Percentiles rank a stretch among this genome's conserved stretches.
These are phyloP conservation scores for Brassica napus DNA, from an alignment of 345 rosid species.

Conservation along the genomic window DNA sequence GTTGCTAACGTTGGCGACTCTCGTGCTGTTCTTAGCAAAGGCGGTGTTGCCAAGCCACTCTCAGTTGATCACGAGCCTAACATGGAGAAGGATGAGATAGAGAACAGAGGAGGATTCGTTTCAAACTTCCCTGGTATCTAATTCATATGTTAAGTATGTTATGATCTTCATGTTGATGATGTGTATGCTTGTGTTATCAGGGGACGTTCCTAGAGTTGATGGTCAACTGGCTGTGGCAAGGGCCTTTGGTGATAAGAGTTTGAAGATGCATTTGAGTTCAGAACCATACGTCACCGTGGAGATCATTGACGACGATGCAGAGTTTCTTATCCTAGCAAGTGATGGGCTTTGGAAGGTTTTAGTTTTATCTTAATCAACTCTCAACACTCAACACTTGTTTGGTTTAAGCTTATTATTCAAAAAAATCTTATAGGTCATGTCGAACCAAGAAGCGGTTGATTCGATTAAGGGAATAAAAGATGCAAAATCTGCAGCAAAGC, in stretches of 20 bases:
- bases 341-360: slow-evolving; percentile 94
- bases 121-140: slow-evolving; percentile 79
- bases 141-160: not conserved
- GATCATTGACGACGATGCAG: slow-evolving; percentile 57
- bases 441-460: slow-evolving; percentile 84
- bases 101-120: slow-evolving; percentile 86
- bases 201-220: slow-evolving; percentile 91
- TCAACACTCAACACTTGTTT: not conserved
- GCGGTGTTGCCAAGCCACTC: slow-evolving; percentile 68
- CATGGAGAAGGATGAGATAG: slow-evolving; percentile 62
- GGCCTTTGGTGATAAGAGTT: slow-evolving; percentile 90
- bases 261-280: slow-evolving; percentile 86
- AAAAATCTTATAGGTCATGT: slow-evolving; percentile 64
- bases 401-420: not conserved
- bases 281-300: slow-evolving; percentile 73
- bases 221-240: slow-evolving; percentile 96
- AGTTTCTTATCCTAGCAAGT: slow-evolving; percentile 49
- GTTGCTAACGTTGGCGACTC: slow-evolving; percentile 97
- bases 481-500: slow-evolving; percentile 82
- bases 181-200: slow-evolving; percentile 43
- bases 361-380: slow-evolving; percentile 9
- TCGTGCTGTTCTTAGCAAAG: slow-evolving; percentile 75
- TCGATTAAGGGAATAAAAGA: slow-evolving; percentile 65
- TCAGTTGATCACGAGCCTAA: slow-evolving; percentile 91
- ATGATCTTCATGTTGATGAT: not conserved